phyloP scores from a whole-genome alignment of 2,329 filamentous ascomycete genomes.

The Truncatella angustata region DNA sequence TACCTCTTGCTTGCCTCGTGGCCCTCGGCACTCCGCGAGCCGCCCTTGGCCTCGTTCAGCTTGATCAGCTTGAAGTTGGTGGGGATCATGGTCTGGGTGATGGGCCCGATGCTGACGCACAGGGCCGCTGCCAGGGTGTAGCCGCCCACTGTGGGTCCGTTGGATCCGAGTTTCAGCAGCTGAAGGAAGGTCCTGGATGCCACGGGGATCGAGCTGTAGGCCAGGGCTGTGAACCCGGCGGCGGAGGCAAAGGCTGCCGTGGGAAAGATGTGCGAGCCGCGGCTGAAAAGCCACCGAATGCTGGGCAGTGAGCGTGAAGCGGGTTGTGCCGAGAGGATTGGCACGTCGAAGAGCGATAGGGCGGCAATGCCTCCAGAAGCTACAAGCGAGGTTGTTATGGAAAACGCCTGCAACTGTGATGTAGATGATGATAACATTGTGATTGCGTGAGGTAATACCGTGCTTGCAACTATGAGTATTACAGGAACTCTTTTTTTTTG shows the following conservation, averaged over 20 bases:
- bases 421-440: background rate
- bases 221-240: constrained; percentile 26
- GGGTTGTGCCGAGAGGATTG: constrained; percentile 29
- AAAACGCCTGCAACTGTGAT: background rate
- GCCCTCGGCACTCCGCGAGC: background rate
- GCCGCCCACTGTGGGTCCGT: constrained; percentile 4
- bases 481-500: background rate
- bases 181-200: background rate
- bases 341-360: constrained; percentile 30
- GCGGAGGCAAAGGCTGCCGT: constrained; percentile 24
- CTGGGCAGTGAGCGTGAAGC: constrained; percentile 34
- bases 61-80: constrained; percentile 7
- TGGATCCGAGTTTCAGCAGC: background rate
- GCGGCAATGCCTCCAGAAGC: constrained; percentile 31
- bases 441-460: no score
- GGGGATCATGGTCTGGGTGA: constrained; percentile 8
- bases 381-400: constrained; percentile 20
- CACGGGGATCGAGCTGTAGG: constrained; percentile 16
- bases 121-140: constrained; percentile 7
- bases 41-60: constrained; percentile 5
- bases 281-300: constrained; percentile 33
- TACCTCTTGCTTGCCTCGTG: background rate
- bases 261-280: constrained; percentile 34
- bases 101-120: constrained; percentile 4
- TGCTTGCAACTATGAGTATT: no score